A percentile compares a stretch with the other conserved stretches of the same genome.
These are phyloP conservation scores for Cyclostephanos tholiformis DNA, from an alignment of 108 stramenopile species.

Conservation along the genomic window DNA sequence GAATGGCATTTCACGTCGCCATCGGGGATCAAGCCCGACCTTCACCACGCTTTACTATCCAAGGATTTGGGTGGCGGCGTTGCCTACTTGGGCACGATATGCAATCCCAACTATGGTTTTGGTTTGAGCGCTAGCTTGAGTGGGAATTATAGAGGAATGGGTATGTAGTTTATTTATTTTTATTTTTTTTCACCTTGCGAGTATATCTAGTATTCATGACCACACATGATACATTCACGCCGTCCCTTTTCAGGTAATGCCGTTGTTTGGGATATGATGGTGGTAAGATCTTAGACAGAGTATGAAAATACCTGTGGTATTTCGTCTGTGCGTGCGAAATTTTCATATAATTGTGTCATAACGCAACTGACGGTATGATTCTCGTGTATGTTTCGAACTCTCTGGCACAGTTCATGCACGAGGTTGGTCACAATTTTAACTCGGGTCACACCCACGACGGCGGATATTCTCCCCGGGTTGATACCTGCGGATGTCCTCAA, in stretches of 20 bases:
- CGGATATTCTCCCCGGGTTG: background rate
- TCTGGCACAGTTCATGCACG: background rate
- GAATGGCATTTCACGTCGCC: background rate
- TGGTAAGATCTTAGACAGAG: background rate
- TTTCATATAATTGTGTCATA: background rate
- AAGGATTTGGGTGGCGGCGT: background rate
- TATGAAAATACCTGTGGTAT: background rate
- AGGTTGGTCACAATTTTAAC: slow-evolving; percentile 1
- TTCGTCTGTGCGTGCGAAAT: background rate
- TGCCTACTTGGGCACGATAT: background rate
- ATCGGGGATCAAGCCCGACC: background rate
- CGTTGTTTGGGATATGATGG: slow-evolving; percentile 3
- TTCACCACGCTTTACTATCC: slow-evolving; percentile 5
- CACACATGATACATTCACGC: too few relatives aligned
- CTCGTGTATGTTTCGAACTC: background rate
- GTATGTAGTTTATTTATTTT: too few relatives aligned
- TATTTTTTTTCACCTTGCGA: too few relatives aligned
- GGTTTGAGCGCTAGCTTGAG: background rate
- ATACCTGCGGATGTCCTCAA: background rate
- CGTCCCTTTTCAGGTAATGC: background rate
- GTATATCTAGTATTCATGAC: too few relatives aligned
- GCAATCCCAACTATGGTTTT: background rate
- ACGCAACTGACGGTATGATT: background rate
- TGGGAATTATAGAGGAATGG: slow-evolving; percentile 1
- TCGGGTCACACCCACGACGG: slow-evolving; percentile 4